These are phyloP conservation scores for Hymenoscyphus infarciens DNA, from an alignment of 2,329 filamentous ascomycete species.

Conservation along the genomic window DNA sequence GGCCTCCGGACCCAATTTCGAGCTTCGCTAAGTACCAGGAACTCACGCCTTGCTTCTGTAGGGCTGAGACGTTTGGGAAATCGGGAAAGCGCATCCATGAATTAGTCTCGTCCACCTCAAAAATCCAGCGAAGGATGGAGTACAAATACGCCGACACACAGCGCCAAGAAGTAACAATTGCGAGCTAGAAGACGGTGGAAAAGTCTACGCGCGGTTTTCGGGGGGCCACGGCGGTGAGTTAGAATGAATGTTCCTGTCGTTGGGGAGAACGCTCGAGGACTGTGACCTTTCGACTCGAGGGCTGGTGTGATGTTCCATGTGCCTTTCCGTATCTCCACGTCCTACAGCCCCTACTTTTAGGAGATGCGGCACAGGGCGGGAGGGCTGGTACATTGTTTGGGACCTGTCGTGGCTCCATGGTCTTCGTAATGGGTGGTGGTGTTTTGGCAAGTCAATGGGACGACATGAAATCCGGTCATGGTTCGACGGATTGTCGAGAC, in stretches of 20 bases:
- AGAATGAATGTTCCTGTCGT: background rate
- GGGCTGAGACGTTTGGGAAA: conserved; percentile 13
- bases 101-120: background rate
- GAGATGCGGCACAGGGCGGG: background rate
- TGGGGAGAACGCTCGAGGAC: background rate
- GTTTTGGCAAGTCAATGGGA: conserved; percentile 6
- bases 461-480: background rate
- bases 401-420: background rate
- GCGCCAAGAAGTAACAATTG: background rate
- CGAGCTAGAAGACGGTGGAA: background rate
- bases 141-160: background rate
- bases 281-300: background rate
- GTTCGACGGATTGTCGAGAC: conserved; percentile 13
- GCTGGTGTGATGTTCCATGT: background rate
- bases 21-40: conserved; percentile 9
- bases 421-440: background rate
- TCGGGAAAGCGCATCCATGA: background rate
- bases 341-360: background rate
- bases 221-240: background rate
- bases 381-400: background rate
- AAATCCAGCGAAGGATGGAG: background rate
- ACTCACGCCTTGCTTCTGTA: conserved; percentile 7
- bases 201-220: background rate
- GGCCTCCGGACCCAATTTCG: background rate
- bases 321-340: background rate